Evolutionary conservation across 2,329 filamentous ascomycete species (phyloP).

Genomic region (Microdochium nivale): DNA sequence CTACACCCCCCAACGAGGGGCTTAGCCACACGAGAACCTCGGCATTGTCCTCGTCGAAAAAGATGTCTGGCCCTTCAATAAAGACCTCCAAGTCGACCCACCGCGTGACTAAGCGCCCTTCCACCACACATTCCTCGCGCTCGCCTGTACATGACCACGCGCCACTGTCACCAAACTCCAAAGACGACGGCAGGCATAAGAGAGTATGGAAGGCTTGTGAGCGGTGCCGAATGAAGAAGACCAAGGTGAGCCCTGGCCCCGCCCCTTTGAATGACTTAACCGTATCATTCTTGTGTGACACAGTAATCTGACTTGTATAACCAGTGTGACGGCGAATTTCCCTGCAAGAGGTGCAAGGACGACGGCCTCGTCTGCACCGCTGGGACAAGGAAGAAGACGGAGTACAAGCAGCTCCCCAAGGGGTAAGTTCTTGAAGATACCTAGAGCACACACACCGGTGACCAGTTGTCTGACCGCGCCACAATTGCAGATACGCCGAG

Average conservation of each 20-base stretch:
- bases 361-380: constrained; percentile 56
- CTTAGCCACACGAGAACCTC: constrained; percentile 13
- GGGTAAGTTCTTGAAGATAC: constrained; percentile 33
- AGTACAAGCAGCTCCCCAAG: constrained; percentile 57
- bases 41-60: neutral
- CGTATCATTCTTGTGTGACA: neutral
- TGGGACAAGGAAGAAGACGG: constrained; percentile 57
- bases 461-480: neutral
- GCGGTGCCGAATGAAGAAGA: constrained; percentile 62
- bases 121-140: constrained; percentile 27
- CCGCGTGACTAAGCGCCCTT: constrained; percentile 42
- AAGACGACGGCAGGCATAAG: constrained; percentile 53
- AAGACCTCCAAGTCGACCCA: constrained; percentile 42
- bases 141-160: constrained; percentile 27
- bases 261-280: constrained; percentile 1
- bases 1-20: constrained; percentile 40
- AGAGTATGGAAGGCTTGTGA: constrained; percentile 61
- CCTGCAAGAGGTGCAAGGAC: constrained; percentile 59
- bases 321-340: constrained; percentile 57
- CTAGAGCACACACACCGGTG: neutral
- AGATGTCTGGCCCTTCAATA: constrained; percentile 22
- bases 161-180: constrained; percentile 27
- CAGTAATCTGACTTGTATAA: constrained; percentile 6
- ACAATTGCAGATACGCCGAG: constrained; percentile 45
- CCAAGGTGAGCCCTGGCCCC: constrained; percentile 39